Conservation (phyloP, 2,329 filamentous ascomycete species). For the Diaporthe ilicicola region DNA sequence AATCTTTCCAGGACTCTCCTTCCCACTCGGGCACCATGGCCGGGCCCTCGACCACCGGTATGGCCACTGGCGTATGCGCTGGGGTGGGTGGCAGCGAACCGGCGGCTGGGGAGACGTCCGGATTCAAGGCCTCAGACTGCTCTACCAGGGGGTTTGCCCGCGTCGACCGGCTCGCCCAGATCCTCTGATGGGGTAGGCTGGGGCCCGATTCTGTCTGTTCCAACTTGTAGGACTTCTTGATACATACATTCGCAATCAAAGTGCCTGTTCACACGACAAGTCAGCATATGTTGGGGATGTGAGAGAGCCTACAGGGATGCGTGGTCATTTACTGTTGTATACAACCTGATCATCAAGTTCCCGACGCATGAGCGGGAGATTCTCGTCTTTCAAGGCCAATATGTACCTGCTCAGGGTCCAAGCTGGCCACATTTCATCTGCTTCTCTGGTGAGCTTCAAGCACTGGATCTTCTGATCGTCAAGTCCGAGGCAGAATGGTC, state of each 20-base stretch:
- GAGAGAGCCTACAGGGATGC: not conserved
- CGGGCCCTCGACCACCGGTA: not conserved
- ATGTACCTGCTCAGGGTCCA: conserved; percentile 34
- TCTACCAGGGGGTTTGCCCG: too few relatives aligned
- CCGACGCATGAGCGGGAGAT: too few relatives aligned
- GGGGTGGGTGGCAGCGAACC: too few relatives aligned
- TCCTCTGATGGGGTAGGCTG: conserved; percentile 4
- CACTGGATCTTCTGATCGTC: not conserved
- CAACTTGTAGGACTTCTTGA: conserved; percentile 40
- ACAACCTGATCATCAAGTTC: conserved; percentile 60
- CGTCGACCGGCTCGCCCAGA: too few relatives aligned
- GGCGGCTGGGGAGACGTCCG: too few relatives aligned
- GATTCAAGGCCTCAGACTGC: too few relatives aligned
- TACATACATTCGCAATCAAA: conserved; percentile 53
- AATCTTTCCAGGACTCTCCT: conserved; percentile 32
- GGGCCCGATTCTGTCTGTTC: too few relatives aligned
- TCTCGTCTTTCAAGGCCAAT: not conserved
- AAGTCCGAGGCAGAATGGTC: too few relatives aligned
- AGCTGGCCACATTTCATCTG: conserved; percentile 76
- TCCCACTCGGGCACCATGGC: conserved; percentile 35
- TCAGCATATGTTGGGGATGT: not conserved
- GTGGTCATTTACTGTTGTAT: conserved; percentile 59
- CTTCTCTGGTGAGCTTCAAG: conserved; percentile 52
- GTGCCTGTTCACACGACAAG: conserved; percentile 41
- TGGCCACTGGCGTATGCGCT: too few relatives aligned